A percentile compares a stretch with the other conserved stretches of the same genome.
These are phyloP conservation scores for Eutrema heterophyllum DNA, from an alignment of 345 rosid species.

Conservation along the genomic window DNA sequence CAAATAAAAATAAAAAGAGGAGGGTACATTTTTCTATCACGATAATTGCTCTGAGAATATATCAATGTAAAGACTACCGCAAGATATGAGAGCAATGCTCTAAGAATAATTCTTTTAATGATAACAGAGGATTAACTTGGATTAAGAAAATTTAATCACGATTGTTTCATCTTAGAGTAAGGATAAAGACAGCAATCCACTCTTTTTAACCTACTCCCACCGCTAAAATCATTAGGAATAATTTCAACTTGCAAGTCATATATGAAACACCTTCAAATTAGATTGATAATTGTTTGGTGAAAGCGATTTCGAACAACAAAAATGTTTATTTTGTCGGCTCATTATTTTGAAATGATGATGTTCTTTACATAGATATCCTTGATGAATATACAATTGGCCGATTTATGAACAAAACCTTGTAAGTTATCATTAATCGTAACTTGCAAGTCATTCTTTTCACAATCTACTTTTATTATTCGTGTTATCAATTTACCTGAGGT, in stretches of 20 bases:
- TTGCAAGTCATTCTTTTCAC: slow-evolving; percentile 30
- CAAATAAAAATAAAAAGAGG: too few relatives aligned
- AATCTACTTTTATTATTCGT: neutral
- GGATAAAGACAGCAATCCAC: neutral
- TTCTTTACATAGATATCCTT: neutral
- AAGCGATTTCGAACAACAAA: neutral
- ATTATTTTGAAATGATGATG: slow-evolving; percentile 18
- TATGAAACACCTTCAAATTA: slow-evolving; percentile 2
- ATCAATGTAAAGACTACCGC: neutral
- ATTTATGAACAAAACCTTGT: slow-evolving; percentile 3
- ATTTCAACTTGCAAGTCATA: slow-evolving; percentile 19
- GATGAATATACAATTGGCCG: neutral
- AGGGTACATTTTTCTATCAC: too few relatives aligned
- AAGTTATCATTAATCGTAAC: slow-evolving; percentile 29
- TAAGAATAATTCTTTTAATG: too few relatives aligned
- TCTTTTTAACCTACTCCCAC: slow-evolving; percentile 19
- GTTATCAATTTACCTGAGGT: neutral
- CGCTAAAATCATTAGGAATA: slow-evolving; percentile 13
- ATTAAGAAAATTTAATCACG: neutral
- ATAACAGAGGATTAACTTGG: neutral
- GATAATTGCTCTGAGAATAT: neutral
- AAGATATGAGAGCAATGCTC: neutral
- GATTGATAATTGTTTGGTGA: slow-evolving; percentile 4
- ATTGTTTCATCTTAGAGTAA: slow-evolving; percentile 9
- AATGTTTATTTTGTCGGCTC: slow-evolving; percentile 9